Evolutionary conservation across 345 rosid species (phyloP).

Genomic region (Anastatica hierochuntica): DNA sequence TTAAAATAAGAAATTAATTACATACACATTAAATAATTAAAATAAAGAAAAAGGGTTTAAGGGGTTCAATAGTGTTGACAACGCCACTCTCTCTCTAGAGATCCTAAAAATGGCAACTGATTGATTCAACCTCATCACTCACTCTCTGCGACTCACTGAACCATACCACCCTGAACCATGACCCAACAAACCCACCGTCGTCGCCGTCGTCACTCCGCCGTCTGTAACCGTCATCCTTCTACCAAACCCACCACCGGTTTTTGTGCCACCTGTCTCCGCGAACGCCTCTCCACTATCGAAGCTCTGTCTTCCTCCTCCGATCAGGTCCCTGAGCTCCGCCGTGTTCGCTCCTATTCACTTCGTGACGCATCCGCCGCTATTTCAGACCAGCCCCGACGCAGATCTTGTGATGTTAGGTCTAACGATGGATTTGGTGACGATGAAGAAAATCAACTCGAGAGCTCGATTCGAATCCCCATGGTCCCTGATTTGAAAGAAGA

Average conservation of each 20-base stretch:
- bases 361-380: constrained; percentile 9
- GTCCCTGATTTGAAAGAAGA: constrained; percentile 20
- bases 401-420: constrained; percentile 38
- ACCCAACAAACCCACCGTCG: constrained; percentile 23
- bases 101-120: no score
- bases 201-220: constrained; percentile 37
- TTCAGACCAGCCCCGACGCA: constrained; percentile 44
- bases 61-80: no score
- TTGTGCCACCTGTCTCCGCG: constrained; percentile 69
- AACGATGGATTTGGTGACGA: constrained; percentile 21
- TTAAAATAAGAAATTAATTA: no score
- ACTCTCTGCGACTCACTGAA: no score
- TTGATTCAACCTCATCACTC: no score
- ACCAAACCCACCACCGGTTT: constrained; percentile 44
- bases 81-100: constrained; percentile 16
- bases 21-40: no score
- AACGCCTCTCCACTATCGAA: constrained; percentile 63
- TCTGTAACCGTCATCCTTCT: constrained; percentile 60
- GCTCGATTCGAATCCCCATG: constrained; percentile 16
- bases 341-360: constrained; percentile 18
- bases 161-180: constrained; percentile 36
- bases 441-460: constrained; percentile 7
- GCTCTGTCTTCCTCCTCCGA: constrained; percentile 18
- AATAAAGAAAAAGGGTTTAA: no score
- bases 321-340: constrained; percentile 19